Evolutionary conservation across 345 rosid genomes (phyloP), one percentile per base, ranked within the genome.

Genomic region (Arabis alpina): DNA sequence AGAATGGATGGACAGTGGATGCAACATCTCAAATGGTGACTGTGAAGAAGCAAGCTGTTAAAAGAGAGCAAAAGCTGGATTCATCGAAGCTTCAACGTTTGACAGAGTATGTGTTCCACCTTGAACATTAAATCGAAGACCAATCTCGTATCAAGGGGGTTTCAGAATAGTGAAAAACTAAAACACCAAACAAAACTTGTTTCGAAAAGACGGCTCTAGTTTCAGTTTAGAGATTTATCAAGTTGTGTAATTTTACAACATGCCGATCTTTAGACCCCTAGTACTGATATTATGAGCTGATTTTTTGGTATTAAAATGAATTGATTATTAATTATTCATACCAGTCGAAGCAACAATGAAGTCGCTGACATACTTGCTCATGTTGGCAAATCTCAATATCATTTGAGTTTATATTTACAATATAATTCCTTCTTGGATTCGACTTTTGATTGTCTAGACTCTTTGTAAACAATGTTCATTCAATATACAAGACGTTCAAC

Each of bases 81-180:
- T 73, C 96, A 8, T 67, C 80, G 47, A 91, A 85, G 81, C 80
- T 94, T 48, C 98, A 89, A 69, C 84, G 88, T 43, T 75, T 94
- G 76, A 94, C 97, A 0, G 93, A 95, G 69, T 94, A 83, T 56
- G 90, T 88, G 43, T 86, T 88, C 78, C 90, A 90, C 69, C 90
- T 88, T 23, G 93, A 92, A 81, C 91, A 84, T 69, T 89, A 64
- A 34, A 42, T 16, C 24, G 6, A 9, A 34, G 42, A 23, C 39
- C 37, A 40, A 11, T 60, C 63, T 28, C 66, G 0, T 40, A n/a
- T 25, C 40, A 13, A 39, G 0, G 28, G 39, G 50, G 13, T 14
- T 24, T 55, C 47, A 7, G 37, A 30, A 49, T 10, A 48, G 41
- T 4, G 10, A 40, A 54, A 15, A 54, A 6, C 34, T 27, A 15